Conservation (phyloP, 2,329 filamentous ascomycete genomes). For the Aquanectria penicillioides region DNA sequence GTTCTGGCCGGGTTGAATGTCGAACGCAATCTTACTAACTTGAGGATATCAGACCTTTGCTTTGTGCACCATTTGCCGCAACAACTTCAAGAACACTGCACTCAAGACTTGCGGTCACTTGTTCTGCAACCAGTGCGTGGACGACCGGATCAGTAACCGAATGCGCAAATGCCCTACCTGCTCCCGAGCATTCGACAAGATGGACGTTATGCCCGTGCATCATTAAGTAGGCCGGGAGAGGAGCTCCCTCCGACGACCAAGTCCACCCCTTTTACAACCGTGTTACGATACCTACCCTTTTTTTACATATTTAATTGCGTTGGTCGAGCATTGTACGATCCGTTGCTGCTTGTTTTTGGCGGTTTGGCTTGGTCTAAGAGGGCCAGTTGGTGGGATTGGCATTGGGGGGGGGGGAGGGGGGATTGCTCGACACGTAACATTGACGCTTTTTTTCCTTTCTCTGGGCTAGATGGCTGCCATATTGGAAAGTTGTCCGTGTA, state of each 20-base stretch:
- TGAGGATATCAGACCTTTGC: conserved; percentile 47
- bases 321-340: conserved; percentile 33
- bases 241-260: conserved; percentile 12
- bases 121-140: conserved; percentile 91
- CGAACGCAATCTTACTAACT: conserved; percentile 32
- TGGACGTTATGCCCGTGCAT: conserved; percentile 84
- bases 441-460: conserved; percentile 38
- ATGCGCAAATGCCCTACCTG: conserved; percentile 97
- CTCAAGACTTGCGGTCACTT: conserved; percentile 95
- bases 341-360: conserved; percentile 24
- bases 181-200: conserved; percentile 88
- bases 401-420: conserved; percentile 12
- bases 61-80: conserved; percentile 91
- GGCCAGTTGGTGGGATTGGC: conserved; percentile 1
- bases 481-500: conserved; percentile 43
- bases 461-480: conserved; percentile 40
- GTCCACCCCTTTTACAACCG: conserved; percentile 20
- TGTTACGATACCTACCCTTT: conserved; percentile 39
- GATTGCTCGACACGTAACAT: conserved; percentile 31
- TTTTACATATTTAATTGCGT: conserved; percentile 36
- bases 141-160: conserved; percentile 87
- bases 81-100: conserved; percentile 92
- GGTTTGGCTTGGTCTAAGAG: conserved; percentile 14
- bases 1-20: conserved; percentile 47
- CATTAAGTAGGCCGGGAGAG: conserved; percentile 41